Evolutionary conservation across 371 early-diverging fungal genomes (phyloP), one percentile per base, ranked within the genome.

Genomic region (Mucor irregularis): DNA sequence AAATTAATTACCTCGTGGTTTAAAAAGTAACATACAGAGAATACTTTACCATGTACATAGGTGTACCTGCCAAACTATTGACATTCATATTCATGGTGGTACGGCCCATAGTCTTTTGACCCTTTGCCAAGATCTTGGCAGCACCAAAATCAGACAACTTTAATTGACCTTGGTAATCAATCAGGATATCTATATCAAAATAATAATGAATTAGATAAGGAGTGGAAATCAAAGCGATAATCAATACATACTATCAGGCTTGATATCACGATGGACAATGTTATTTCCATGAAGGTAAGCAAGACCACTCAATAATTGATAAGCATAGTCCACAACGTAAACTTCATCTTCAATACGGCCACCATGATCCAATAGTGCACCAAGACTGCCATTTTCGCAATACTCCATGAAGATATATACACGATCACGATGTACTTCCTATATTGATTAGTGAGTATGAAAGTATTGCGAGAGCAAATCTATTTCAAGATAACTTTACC

Each of bases 401-500:
- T 92, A 93, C 70, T 97, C 98, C 93, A 97, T 93, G 64, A 97
- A 95, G 38, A 96, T 88, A 53, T 85, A 92, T 4, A 93, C 89
- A 66, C 90, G 89, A 62, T 94, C 95, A 49, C 93, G 85, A 65
- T 91, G 93, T 19, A 94, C 93, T 68, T 95, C 96, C 74, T 74
- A 63, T 22, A 25, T 25, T n/a, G 37, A 33, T 10, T 16, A 31
- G 30, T 22, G 5, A 14, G 21, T 16, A 26, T 26, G 22, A 24
- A 16, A 17, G 9, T 14, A 7, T 24, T n/a, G n/a, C n/a, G n/a
- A n/a, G n/a, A n/a, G n/a, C n/a, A n/a, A n/a, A n/a, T n/a, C n/a
- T n/a, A n/a, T n/a, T n/a, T n/a, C 38, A 14, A 44, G 6, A 16
- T 19, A 16, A 21, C 34, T n/a, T 39, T 75, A 75, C 76, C 68